Percentiles rank a stretch among this genome's conserved stretches.
These are phyloP conservation scores for Tilletia setariae DNA, from an alignment of 1,284 basidiomycete species.

Conservation along the genomic window DNA sequence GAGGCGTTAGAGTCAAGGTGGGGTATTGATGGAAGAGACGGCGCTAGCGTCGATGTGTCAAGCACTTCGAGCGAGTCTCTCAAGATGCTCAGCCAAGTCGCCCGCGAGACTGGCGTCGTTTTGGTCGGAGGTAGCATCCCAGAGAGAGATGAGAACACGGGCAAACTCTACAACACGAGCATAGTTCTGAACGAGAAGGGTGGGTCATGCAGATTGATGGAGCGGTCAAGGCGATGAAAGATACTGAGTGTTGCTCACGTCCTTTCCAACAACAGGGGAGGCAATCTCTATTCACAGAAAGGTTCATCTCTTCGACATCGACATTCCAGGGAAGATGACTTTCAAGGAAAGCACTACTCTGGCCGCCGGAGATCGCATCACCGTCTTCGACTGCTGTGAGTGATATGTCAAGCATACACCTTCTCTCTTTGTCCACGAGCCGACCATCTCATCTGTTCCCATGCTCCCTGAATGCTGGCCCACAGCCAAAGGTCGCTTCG, in stretches of 20 bases:
- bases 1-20: background rate
- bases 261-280: constrained; percentile 61
- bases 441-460: background rate
- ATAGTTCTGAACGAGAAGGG: constrained; percentile 79
- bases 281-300: constrained; percentile 87
- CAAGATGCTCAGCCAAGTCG: constrained; percentile 74
- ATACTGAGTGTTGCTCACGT: too few species aligned
- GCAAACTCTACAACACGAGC: constrained; percentile 50
- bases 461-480: constrained; percentile 12
- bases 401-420: background rate
- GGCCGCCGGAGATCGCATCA: constrained; percentile 72
- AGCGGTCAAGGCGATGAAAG: background rate
- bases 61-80: constrained; percentile 67
- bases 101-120: constrained; percentile 78
- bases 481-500: constrained; percentile 81
- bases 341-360: constrained; percentile 98
- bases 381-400: constrained; percentile 81
- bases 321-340: constrained; percentile 91
- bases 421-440: background rate
- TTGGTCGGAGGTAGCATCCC: constrained; percentile 73
- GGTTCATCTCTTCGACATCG: constrained; percentile 95
- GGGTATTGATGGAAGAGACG: constrained; percentile 25
- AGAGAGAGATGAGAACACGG: constrained; percentile 42
- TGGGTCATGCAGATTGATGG: constrained; percentile 40
- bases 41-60: constrained; percentile 60